These are phyloP conservation scores for Trichoderma reesei DNA, from an alignment of 495 filamentous ascomycete genomes.

Conservation along the genomic window DNA sequence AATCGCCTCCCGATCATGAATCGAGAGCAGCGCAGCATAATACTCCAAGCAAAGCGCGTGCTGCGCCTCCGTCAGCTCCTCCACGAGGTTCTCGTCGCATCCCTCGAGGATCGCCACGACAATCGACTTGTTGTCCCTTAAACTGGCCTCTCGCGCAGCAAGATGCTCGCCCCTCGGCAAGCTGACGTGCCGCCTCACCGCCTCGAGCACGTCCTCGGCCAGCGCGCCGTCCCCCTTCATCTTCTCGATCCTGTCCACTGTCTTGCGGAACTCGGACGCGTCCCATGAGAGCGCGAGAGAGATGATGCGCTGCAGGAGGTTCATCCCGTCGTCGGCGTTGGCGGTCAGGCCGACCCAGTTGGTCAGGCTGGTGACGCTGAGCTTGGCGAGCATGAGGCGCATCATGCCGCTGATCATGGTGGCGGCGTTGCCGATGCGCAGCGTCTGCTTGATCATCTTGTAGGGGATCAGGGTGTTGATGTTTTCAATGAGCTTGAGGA, in stretches of 20 bases:
- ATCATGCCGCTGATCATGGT: conserved; percentile 60
- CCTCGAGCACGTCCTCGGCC: conserved; percentile 36
- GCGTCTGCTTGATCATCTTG: conserved; percentile 47
- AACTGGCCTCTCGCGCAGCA: conserved; percentile 31
- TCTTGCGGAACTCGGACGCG: conserved; percentile 44
- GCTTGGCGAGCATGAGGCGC: conserved; percentile 51
- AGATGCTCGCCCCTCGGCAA: conserved; percentile 39
- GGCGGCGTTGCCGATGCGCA: conserved; percentile 57
- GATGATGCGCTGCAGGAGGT: conserved; percentile 57
- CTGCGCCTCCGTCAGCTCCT: conserved; percentile 35
- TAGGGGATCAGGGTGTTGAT: conserved; percentile 53
- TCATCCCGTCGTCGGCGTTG: conserved; percentile 56
- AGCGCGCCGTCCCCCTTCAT: conserved; percentile 29
- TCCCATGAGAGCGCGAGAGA: conserved; percentile 54
- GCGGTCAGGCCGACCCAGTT: conserved; percentile 57
- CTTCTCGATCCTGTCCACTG: conserved; percentile 43
- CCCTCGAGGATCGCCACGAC: conserved; percentile 39
- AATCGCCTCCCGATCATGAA: conserved; percentile 53
- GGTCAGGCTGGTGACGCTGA: conserved; percentile 50
- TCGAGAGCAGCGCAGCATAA: conserved; percentile 44
- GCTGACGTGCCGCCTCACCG: conserved; percentile 39
- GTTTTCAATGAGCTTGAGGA: conserved; percentile 47
- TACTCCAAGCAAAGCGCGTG: conserved; percentile 50
- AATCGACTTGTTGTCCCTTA: conserved; percentile 33
- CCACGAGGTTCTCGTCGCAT: conserved; percentile 18